A percentile compares a stretch with the other conserved stretches of the same genome.
phyloP scores from a whole-genome alignment of 257 asterid species.

The Solanum rostratum region DNA sequence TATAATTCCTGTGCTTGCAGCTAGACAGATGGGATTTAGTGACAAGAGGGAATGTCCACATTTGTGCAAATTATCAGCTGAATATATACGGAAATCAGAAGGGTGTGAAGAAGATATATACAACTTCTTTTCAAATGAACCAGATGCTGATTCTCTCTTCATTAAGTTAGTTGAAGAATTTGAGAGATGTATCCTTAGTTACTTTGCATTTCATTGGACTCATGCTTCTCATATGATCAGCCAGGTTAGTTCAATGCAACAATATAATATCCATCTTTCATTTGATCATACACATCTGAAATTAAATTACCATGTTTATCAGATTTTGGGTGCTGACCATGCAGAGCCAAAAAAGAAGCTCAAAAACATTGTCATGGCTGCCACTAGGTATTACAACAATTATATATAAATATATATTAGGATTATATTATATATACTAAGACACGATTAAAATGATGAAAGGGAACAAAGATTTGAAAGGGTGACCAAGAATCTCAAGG shows the following conservation, averaged over 20 bases:
- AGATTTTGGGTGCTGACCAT: conserved; percentile 56
- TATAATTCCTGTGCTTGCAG: conserved; percentile 18
- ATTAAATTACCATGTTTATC: too few species aligned
- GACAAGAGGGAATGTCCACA: conserved; percentile 73
- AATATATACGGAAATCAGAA: conserved; percentile 61
- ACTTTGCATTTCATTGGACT: conserved; percentile 91
- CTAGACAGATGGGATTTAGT: conserved; percentile 82
- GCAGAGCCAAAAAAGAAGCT: conserved; percentile 78
- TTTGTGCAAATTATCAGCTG: conserved; percentile 76
- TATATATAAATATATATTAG: too few species aligned
- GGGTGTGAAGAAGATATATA: conserved; percentile 80
- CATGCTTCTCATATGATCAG: conserved; percentile 70
- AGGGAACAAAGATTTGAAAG: conserved; percentile 93
- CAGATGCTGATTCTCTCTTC: conserved; percentile 70
- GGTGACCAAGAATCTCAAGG: conserved; percentile 78
- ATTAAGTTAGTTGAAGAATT: conserved; percentile 84
- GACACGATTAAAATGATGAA: neutral
- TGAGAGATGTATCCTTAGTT: conserved; percentile 84
- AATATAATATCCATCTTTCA: neutral
- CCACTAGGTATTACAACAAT: conserved; percentile 53
- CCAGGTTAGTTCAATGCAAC: conserved; percentile 33
- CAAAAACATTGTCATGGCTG: conserved; percentile 81
- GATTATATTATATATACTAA: neutral
- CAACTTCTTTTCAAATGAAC: conserved; percentile 57
- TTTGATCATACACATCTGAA: too few species aligned